Conservation (phyloP, 2,329 filamentous ascomycete genomes). For the Ophiognomonia clavigignenti-juglandacearum region DNA sequence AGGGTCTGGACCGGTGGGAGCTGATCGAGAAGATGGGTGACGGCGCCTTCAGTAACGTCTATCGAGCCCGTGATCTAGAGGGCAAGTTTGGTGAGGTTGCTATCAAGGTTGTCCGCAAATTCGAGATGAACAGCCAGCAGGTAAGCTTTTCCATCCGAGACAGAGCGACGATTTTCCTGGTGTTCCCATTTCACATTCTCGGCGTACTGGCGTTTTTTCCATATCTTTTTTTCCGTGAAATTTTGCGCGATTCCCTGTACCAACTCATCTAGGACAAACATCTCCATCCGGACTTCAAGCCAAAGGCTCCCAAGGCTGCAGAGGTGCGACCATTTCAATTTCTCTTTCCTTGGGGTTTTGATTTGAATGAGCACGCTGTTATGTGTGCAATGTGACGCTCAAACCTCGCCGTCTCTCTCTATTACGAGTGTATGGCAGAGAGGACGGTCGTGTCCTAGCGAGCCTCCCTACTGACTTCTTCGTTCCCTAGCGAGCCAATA, state of each 20-base stretch:
- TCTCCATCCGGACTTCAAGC: slow-evolving; percentile 91
- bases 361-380: slow-evolving; percentile 24
- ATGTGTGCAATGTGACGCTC: slow-evolving; percentile 15
- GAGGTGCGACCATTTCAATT: slow-evolving; percentile 70
- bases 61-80: slow-evolving; percentile 73
- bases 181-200: slow-evolving; percentile 23
- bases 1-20: slow-evolving; percentile 79
- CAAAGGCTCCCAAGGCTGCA: slow-evolving; percentile 85
- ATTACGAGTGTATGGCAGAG: slow-evolving; percentile 16
- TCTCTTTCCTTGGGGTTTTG: slow-evolving; percentile 26
- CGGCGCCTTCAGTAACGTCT: slow-evolving; percentile 98
- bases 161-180: slow-evolving; percentile 17
- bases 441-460: background rate
- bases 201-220: slow-evolving; percentile 21
- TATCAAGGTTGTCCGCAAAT: slow-evolving; percentile 98
- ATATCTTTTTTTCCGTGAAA: slow-evolving; percentile 9
- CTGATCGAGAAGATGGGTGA: slow-evolving; percentile 97
- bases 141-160: slow-evolving; percentile 54
- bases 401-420: slow-evolving; percentile 17
- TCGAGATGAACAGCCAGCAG: slow-evolving; percentile 98
- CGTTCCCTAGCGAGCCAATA: slow-evolving; percentile 80
- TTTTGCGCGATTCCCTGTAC: slow-evolving; percentile 38
- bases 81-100: slow-evolving; percentile 76
- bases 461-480: slow-evolving; percentile 23
- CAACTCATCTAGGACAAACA: slow-evolving; percentile 75